Percentiles rank a stretch among this genome's conserved stretches.
Conservation (phyloP, 78 protist species). For the Speleostelium caveatum region DNA sequence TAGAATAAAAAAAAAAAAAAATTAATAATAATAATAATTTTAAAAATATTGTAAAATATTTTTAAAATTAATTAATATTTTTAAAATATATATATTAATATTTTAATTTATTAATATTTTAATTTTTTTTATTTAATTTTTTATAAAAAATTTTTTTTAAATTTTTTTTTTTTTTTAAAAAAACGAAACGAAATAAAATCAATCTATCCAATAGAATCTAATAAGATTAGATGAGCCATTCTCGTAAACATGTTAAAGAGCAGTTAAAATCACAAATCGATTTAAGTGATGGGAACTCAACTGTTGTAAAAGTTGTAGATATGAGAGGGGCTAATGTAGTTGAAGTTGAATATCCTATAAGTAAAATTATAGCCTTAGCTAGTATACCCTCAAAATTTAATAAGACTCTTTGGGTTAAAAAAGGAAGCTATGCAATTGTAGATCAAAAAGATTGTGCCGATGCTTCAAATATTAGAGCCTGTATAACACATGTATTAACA, state of each 20-base stretch:
- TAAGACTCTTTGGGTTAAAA: slow-evolving; percentile 49
- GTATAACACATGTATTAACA: slow-evolving; percentile 15
- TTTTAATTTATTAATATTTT: too few species aligned
- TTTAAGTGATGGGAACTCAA: slow-evolving; percentile 13
- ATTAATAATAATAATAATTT: background rate
- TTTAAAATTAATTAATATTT: too few species aligned
- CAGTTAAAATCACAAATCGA: slow-evolving; percentile 16
- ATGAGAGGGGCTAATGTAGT: slow-evolving; percentile 58
- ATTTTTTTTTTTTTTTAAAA: too few species aligned
- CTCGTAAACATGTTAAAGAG: slow-evolving; percentile 73
- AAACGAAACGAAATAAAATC: too few species aligned
- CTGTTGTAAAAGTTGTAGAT: slow-evolving; percentile 42
- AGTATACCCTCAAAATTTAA: slow-evolving; percentile 59
- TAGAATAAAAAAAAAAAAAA: background rate
- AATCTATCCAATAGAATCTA: too few species aligned
- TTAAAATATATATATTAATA: too few species aligned
- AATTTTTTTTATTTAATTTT: too few species aligned
- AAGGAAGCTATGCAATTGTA: slow-evolving; percentile 68
- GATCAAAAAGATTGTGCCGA: slow-evolving; percentile 31
- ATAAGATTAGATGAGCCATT: slow-evolving; percentile 79
- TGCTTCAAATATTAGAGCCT: slow-evolving; percentile 4
- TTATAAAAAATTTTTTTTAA: too few species aligned
- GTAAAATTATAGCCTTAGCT: slow-evolving; percentile 12
- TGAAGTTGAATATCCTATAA: slow-evolving; percentile 57
- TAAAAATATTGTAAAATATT: background rate